phyloP scores from a whole-genome alignment of 805 yeast genomes.

The Starmera dryadoides region DNA sequence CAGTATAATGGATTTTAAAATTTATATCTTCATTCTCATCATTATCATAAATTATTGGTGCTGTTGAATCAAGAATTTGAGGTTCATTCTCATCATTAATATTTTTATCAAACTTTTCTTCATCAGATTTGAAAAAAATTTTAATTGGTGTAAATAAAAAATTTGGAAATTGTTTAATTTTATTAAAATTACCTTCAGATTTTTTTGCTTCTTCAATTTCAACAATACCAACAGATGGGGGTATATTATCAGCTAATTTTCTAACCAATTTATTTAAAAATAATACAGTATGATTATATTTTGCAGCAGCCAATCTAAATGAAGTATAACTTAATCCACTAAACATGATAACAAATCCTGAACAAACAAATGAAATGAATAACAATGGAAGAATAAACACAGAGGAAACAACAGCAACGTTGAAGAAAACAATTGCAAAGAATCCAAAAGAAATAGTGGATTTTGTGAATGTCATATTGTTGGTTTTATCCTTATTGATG shows the following conservation, averaged over 20 bases:
- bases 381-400: conserved; percentile 17
- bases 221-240: conserved; percentile 21
- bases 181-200: background rate
- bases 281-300: conserved; percentile 18
- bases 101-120: too few species aligned
- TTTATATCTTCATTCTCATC: background rate
- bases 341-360: conserved; percentile 19
- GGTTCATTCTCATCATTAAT: too few species aligned
- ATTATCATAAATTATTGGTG: conserved; percentile 1
- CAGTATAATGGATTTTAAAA: too few species aligned
- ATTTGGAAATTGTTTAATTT: too few species aligned
- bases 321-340: conserved; percentile 17
- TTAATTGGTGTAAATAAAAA: background rate
- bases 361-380: conserved; percentile 15
- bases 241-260: conserved; percentile 19
- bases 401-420: conserved; percentile 7
- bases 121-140: background rate
- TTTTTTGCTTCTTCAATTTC: conserved; percentile 5
- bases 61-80: background rate
- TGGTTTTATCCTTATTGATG: background rate
- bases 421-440: conserved; percentile 6
- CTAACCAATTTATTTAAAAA: conserved; percentile 19
- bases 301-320: conserved; percentile 17
- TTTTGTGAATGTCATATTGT: conserved; percentile 6
- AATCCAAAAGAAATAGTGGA: conserved; percentile 12